These are phyloP conservation scores for Senecio squalidus DNA, from an alignment of 140 eudicot species.

Conservation along the genomic window DNA sequence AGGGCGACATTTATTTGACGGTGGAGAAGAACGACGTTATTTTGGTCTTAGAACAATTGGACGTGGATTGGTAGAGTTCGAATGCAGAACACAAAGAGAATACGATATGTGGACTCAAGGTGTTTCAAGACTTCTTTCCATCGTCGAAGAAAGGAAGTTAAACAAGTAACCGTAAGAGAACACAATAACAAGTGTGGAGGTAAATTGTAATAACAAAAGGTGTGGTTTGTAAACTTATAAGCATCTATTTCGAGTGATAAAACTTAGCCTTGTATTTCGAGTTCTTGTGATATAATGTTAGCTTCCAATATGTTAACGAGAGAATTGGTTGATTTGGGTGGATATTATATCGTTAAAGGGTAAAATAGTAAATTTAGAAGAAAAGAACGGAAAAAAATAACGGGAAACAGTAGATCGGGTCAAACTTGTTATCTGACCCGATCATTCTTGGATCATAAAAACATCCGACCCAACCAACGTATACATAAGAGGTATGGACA, in stretches of 20 bases:
- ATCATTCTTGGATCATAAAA: too few relatives aligned
- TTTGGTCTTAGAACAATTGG: slow-evolving; percentile 82
- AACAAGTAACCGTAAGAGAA: slow-evolving; percentile 16
- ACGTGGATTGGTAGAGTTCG: slow-evolving; percentile 82
- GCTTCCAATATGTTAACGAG: background rate
- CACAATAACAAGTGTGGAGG: slow-evolving; percentile 24
- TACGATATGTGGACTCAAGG: slow-evolving; percentile 99
- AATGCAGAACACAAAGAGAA: slow-evolving; percentile 66
- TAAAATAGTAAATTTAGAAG: too few relatives aligned
- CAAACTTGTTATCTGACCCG: too few relatives aligned
- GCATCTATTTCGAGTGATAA: slow-evolving; percentile 18
- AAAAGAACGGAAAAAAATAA: too few relatives aligned
- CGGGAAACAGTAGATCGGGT: too few relatives aligned
- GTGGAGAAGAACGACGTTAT: slow-evolving; percentile 82
- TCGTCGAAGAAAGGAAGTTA: slow-evolving; percentile 55
- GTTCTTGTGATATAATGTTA: slow-evolving; percentile 17
- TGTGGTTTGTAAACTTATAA: slow-evolving; percentile 25
- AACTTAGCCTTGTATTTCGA: slow-evolving; percentile 10
- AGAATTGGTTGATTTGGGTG: background rate
- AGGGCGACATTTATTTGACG: slow-evolving; percentile 72
- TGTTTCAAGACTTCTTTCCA: slow-evolving; percentile 71
- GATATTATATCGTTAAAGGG: background rate
- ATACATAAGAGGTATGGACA: too few relatives aligned
- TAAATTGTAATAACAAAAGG: slow-evolving; percentile 29
- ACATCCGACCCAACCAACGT: too few relatives aligned